Evolutionary conservation across 2,329 filamentous ascomycete species (phyloP).

Genomic region (Sordariomycetes sp.): DNA sequence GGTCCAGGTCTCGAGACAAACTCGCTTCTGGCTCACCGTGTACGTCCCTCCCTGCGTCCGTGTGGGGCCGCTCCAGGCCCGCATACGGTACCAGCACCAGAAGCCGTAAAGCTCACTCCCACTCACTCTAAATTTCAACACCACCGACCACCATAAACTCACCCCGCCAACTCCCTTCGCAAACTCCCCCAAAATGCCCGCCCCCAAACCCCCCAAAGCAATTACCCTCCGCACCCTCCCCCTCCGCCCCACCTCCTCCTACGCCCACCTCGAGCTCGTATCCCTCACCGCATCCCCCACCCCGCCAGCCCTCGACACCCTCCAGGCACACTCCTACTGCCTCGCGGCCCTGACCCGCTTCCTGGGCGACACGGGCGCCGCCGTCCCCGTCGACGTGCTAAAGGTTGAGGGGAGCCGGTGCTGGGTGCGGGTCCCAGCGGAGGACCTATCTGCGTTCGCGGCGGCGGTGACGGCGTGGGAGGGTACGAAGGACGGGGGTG

Average conservation of each 20-base stretch:
- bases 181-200: background rate
- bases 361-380: slow-evolving; percentile 54
- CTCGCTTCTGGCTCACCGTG: no score
- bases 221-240: slow-evolving; percentile 21
- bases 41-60: no score
- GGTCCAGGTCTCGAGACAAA: no score
- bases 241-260: slow-evolving; percentile 21
- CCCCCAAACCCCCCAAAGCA: background rate
- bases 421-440: slow-evolving; percentile 52
- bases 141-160: background rate
- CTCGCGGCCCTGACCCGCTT: slow-evolving; percentile 52
- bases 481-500: slow-evolving; percentile 26
- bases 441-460: slow-evolving; percentile 45
- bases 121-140: background rate
- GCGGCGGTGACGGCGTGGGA: slow-evolving; percentile 55
- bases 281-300: slow-evolving; percentile 12
- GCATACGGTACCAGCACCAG: background rate
- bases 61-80: background rate
- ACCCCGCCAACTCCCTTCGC: background rate
- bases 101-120: background rate
- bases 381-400: slow-evolving; percentile 58
- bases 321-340: slow-evolving; percentile 51
- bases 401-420: slow-evolving; percentile 39
- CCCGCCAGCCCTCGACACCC: slow-evolving; percentile 34
- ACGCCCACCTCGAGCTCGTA: slow-evolving; percentile 39